A percentile compares a stretch with the other conserved stretches of the same genome.
Conservation (phyloP, 306 rosid species). For the Vicia villosa region DNA sequence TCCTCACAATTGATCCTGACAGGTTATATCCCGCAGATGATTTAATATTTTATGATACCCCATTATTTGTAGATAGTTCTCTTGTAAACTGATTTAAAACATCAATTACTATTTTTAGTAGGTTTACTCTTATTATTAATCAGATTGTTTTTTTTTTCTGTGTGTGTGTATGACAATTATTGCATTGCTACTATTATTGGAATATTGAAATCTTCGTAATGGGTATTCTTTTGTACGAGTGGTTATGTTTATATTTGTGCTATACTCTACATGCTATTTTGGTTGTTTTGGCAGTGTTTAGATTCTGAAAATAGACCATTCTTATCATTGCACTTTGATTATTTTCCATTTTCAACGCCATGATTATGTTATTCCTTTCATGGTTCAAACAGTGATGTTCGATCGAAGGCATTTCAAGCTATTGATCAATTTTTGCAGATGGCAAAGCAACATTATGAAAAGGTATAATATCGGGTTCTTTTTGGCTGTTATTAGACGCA, state of each 20-base stretch:
- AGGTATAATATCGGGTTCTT: constrained; percentile 56
- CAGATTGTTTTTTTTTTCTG: neutral
- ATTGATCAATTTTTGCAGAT: constrained; percentile 90
- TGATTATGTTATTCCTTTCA: constrained; percentile 32
- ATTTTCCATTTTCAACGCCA: constrained; percentile 9
- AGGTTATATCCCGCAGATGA: constrained; percentile 49
- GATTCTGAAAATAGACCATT: constrained; percentile 33
- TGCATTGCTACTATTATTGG: neutral
- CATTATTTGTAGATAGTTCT: constrained; percentile 25
- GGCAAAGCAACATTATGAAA: constrained; percentile 77
- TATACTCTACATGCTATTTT: constrained; percentile 17
- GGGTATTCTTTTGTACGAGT: constrained; percentile 21
- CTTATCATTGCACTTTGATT: constrained; percentile 10
- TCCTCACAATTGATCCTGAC: constrained; percentile 94
- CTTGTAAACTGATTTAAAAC: constrained; percentile 21
- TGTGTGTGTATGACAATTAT: neutral
- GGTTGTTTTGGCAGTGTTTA: constrained; percentile 31
- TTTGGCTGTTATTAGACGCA: constrained; percentile 31
- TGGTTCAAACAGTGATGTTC: constrained; percentile 77
- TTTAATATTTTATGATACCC: constrained; percentile 29
- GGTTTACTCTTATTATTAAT: constrained; percentile 18
- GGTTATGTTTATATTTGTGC: constrained; percentile 11
- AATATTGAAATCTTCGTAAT: constrained; percentile 23
- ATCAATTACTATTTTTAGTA: constrained; percentile 15
- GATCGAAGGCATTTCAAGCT: constrained; percentile 90